Evolutionary conservation across 225 moss, liverwort and hornwort species (phyloP), one percentile per base, ranked within the genome.

Genomic region (Physcomitrellopsis africana): DNA sequence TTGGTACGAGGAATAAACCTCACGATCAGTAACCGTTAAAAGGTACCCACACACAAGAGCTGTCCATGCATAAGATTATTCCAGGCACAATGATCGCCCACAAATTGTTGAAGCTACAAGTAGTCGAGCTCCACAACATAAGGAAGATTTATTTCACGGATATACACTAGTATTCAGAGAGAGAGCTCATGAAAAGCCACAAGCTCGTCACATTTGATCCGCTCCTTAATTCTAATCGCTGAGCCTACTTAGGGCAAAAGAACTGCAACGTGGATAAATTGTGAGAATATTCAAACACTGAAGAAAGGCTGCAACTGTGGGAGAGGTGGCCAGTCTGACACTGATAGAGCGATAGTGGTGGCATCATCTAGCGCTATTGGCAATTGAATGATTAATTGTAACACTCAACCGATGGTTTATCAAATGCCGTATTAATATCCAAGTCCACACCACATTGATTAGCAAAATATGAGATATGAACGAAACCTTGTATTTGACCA

Each of bases 171-270:
- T 26, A 69, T 46, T 53, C 37, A 64, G 32, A 37, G 32, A 29
- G 29, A 7, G 32, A 63, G 41, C 57, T 56, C 32, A 37, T 49
- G 29, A 29, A 51, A 62, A 11, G 9, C 64, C 41, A 63, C 68
- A 2, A n/a, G 57, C 52, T 64, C 29, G 68, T 63, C 64, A 57
- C 51, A 63, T 19, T 79, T 56, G 45, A 76, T 68, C 46, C 45
- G 65, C 52, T 53, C 32, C 8, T 8, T n/a, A 17, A 29, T 44
- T 72, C 49, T 41, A 49, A 68, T 37, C 32, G 32, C 32, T 37
- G 32, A 37, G 32, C 32, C 56, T 56, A 51, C 16, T 16, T 17
- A 58, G 12, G 69, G 9, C 32, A 51, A 19, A 46, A 45, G 23
- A 44, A 64, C 49, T 11, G 11, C 15, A 49, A 2, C 13, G 3